Base-by-base conservation (phyloP, 2,329 filamentous ascomycete genomes). In the Leptosphaerulina australis region DNA sequence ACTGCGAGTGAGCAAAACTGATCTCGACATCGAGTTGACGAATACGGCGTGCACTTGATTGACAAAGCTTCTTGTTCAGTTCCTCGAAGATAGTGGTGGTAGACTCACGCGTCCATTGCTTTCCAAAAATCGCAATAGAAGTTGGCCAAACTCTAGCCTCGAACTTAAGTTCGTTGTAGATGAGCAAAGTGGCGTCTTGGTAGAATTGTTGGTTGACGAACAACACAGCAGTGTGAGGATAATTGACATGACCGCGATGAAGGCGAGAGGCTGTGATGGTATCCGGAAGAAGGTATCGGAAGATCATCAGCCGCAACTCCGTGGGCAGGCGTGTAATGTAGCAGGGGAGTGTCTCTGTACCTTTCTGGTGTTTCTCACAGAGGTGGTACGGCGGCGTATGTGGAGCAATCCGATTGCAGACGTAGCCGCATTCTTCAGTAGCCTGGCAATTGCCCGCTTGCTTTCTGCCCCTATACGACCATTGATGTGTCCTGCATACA, bases 241-340 rank as follows among this genome's bases (percentile, higher is more conserved):
- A 3, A 6, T 44, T 22, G n/a, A 18, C 18, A 15, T n/a, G 12
- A 35, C 5, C 21, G 12, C 12, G 14, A 14, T 29, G 2, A 5
- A 18, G 4, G 20, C 31, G 22, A 7, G 11, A 3, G 15, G 10
- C 5, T 7, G n/a, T 11, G 4, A 60, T 28, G n/a, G 15, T n/a
- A 4, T 51, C 22, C 5, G 59, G 62, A 9, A 61, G 45, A 0
- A 59, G n/a, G 17, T 60, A 48, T 1, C 56, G 51, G 9, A 59
- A 56, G 9, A 63, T 55, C 53, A 56, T 55, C 5, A 59, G 18
- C 3, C 57, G 53, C 2, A 65, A 33, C 31, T 65, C 62, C 0
- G 50, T 53, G 0, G 60, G 58, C 10, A 65, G 17, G 8, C 28
- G 26, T 8, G 58, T 34, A 29, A 63, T 28, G 35, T 56, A 39